These are phyloP conservation scores for Hibiscus trionum DNA, from an alignment of 345 rosid species.

Conservation along the genomic window DNA sequence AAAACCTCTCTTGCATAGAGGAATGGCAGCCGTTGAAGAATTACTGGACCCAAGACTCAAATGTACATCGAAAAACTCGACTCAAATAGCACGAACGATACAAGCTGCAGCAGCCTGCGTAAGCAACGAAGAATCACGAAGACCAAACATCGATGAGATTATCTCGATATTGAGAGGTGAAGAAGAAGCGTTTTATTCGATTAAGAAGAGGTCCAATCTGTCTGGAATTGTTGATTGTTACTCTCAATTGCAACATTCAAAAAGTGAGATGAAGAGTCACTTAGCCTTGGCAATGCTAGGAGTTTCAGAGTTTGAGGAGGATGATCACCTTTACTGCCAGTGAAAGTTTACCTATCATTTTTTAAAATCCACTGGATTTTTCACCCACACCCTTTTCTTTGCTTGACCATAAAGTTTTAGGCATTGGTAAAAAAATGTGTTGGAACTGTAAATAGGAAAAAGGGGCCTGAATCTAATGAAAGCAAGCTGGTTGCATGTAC, in stretches of 20 bases:
- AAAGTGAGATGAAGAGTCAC: slow-evolving; percentile 76
- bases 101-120: slow-evolving; percentile 72
- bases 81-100: slow-evolving; percentile 48
- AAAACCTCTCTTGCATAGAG: slow-evolving; percentile 63
- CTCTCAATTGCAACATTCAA: slow-evolving; percentile 50
- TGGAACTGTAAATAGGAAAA: slow-evolving; percentile 29
- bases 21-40: slow-evolving; percentile 54
- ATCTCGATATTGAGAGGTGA: slow-evolving; percentile 53
- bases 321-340: slow-evolving; percentile 44
- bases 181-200: slow-evolving; percentile 29
- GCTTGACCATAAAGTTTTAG: slow-evolving; percentile 17
- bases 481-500: slow-evolving; percentile 22
- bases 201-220: slow-evolving; percentile 39
- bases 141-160: slow-evolving; percentile 57
- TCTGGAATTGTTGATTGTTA: slow-evolving; percentile 60
- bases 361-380: background rate
- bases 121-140: slow-evolving; percentile 56
- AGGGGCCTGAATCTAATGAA: slow-evolving; percentile 13
- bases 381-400: background rate
- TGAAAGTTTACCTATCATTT: slow-evolving; percentile 19
- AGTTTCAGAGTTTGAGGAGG: slow-evolving; percentile 64
- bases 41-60: slow-evolving; percentile 56
- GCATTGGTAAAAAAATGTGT: background rate
- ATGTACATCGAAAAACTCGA: slow-evolving; percentile 28
- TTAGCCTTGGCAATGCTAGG: slow-evolving; percentile 86